phyloP scores from a whole-genome alignment of 2,329 filamentous ascomycete species.

The Balansia obtecta region DNA sequence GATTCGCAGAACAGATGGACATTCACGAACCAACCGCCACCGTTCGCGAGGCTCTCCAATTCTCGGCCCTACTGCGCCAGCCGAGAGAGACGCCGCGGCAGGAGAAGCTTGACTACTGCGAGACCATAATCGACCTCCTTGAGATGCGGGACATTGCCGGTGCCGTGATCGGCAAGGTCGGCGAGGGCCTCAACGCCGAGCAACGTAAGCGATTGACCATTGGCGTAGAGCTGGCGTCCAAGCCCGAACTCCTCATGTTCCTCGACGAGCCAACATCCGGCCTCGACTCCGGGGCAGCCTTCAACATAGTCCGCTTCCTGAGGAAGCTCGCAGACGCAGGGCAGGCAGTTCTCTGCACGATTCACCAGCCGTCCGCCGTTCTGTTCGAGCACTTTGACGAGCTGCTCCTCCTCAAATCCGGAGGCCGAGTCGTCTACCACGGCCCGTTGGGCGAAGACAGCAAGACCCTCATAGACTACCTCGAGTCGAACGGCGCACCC shows the following conservation, averaged over 20 bases:
- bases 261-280: constrained; percentile 51
- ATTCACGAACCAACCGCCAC: constrained; percentile 55
- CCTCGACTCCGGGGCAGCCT: constrained; percentile 44
- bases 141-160: constrained; percentile 58
- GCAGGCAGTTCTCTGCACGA: constrained; percentile 47
- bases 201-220: constrained; percentile 45
- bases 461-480: constrained; percentile 35
- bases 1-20: constrained; percentile 54
- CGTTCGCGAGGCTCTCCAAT: constrained; percentile 52
- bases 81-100: constrained; percentile 39
- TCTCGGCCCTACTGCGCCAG: constrained; percentile 53
- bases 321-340: constrained; percentile 47
- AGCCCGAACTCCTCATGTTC: constrained; percentile 49
- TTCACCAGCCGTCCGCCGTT: constrained; percentile 45
- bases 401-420: constrained; percentile 39
- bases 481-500: constrained; percentile 34
- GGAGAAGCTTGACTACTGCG: constrained; percentile 57
- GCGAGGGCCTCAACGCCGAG: constrained; percentile 48
- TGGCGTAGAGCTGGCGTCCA: constrained; percentile 42
- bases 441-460: constrained; percentile 40
- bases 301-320: constrained; percentile 49
- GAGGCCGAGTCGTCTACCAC: constrained; percentile 41
- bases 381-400: constrained; percentile 46
- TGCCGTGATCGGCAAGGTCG: constrained; percentile 47
- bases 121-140: constrained; percentile 54